These are phyloP conservation scores for Sistotremastrum niveocremeum DNA, from an alignment of 768 basidiomycete genomes.

Conservation along the genomic window DNA sequence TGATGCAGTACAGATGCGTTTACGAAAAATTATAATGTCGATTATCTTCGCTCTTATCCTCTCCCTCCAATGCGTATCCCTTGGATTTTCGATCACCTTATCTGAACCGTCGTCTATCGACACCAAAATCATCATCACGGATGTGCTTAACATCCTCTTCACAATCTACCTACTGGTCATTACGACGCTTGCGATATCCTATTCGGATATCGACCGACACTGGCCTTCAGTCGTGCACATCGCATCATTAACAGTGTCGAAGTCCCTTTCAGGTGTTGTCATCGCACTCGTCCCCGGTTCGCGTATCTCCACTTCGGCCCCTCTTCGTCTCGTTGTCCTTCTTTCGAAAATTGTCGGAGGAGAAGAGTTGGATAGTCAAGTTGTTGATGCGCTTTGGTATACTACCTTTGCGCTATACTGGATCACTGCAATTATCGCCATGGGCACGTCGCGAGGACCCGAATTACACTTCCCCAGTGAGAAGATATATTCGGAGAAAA, in stretches of 20 bases:
- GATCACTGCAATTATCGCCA: conserved; percentile 30
- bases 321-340: conserved; percentile 38
- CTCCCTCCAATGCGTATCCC: conserved; percentile 34
- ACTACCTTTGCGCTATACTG: conserved; percentile 36
- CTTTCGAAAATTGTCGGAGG: conserved; percentile 27
- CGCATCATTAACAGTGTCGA: conserved; percentile 7
- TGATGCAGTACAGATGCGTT: conserved; percentile 31
- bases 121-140: conserved; percentile 20
- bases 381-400: conserved; percentile 33
- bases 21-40: conserved; percentile 41
- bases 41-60: conserved; percentile 32
- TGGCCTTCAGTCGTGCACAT: conserved; percentile 30
- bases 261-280: conserved; percentile 19
- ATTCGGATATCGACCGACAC: conserved; percentile 22
- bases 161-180: conserved; percentile 48
- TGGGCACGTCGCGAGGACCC: conserved; percentile 58
- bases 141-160: conserved; percentile 35
- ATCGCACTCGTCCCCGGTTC: conserved; percentile 48
- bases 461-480: conserved; percentile 60
- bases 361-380: conserved; percentile 3
- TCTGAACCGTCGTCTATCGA: conserved; percentile 4
- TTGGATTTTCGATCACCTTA: conserved; percentile 39
- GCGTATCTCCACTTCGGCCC: conserved; percentile 31
- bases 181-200: conserved; percentile 34
- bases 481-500: conserved; percentile 63